phyloP scores from a whole-genome alignment of 371 early-diverging fungal species.

The Nematocida sp. region DNA sequence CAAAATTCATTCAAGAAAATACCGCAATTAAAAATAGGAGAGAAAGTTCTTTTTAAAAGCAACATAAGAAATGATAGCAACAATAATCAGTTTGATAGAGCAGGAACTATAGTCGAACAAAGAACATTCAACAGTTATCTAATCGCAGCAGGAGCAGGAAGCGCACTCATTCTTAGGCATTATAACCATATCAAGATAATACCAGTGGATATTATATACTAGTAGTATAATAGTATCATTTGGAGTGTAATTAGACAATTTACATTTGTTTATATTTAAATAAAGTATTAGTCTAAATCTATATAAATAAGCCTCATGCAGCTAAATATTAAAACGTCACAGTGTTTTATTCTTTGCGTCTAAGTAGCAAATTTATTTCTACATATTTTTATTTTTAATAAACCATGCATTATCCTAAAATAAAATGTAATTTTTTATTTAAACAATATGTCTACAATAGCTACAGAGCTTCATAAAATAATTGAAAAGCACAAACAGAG shows the following conservation, averaged over 20 bases:
- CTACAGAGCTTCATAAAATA: slow-evolving; percentile 43
- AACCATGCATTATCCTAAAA: neutral
- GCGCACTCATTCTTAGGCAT: neutral
- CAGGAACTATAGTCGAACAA: neutral
- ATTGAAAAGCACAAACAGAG: slow-evolving; percentile 44
- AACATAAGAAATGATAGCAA: neutral
- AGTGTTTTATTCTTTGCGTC: too few species aligned
- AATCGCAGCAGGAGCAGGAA: neutral
- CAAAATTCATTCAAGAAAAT: neutral
- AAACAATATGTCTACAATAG: slow-evolving; percentile 28
- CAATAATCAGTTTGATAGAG: neutral
- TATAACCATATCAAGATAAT: neutral
- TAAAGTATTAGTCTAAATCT: too few species aligned
- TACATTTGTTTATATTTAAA: too few species aligned
- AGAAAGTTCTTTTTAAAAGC: neutral
- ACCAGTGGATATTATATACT: neutral
- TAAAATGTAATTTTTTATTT: slow-evolving; percentile 41
- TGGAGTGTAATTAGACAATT: too few species aligned
- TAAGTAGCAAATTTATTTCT: too few species aligned
- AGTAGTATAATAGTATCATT: neutral
- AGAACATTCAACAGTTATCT: neutral
- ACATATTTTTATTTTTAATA: too few species aligned
- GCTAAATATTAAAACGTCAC: too few species aligned
- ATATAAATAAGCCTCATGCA: too few species aligned
- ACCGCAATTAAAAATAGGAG: neutral